These are phyloP conservation scores for Favolaschia claudopus DNA, from an alignment of 768 basidiomycete genomes.

Conservation along the genomic window DNA sequence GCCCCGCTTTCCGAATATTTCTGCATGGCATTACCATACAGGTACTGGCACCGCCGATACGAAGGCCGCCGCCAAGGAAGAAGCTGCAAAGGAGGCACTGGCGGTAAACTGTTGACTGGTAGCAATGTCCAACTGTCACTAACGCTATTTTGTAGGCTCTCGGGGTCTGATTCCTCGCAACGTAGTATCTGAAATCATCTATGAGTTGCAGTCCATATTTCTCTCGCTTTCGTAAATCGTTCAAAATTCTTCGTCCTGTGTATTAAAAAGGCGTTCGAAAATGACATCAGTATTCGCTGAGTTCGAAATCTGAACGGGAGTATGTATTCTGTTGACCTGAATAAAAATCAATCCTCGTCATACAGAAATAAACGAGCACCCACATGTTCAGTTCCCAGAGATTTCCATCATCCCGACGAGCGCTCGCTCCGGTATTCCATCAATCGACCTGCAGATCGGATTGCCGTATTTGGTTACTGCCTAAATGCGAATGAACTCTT, in stretches of 20 bases:
- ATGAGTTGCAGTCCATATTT: no score
- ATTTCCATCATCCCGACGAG: not conserved
- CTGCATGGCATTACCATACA: constrained; percentile 42
- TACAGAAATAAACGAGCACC: not conserved
- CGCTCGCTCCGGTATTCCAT: no score
- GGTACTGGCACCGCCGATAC: constrained; percentile 54
- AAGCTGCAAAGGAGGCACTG: constrained; percentile 54
- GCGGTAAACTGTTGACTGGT: constrained; percentile 33
- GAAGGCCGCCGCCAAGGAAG: constrained; percentile 56
- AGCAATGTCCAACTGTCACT: not conserved
- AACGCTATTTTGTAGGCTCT: not conserved
- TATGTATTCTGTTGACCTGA: no score
- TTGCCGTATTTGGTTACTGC: no score
- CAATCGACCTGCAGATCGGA: no score
- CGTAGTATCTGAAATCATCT: no score
- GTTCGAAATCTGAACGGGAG: constrained; percentile 11
- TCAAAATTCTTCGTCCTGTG: no score
- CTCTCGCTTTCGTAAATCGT: no score
- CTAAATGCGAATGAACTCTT: no score
- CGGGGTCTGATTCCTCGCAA: constrained; percentile 4
- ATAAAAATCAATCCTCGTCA: not conserved
- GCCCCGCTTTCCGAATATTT: not conserved
- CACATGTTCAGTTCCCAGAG: not conserved
- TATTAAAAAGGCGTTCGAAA: not conserved
- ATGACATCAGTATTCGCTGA: not conserved